phyloP scores from a whole-genome alignment of 1,284 basidiomycete species.

The Cryptococcus jaspeensis region DNA sequence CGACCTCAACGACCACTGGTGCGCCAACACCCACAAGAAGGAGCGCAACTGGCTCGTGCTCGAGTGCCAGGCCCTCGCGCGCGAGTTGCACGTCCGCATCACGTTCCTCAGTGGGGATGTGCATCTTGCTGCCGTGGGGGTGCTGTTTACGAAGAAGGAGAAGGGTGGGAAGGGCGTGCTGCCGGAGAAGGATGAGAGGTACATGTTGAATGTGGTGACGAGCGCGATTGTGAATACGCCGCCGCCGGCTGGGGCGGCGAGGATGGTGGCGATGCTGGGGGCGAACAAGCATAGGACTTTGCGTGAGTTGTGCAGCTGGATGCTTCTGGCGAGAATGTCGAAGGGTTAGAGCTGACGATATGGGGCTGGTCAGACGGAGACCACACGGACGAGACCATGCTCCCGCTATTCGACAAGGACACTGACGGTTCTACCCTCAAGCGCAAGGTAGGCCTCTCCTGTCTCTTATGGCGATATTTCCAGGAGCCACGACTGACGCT shows the following conservation, averaged over 20 bases:
- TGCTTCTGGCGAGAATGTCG: not conserved
- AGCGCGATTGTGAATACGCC: constrained; percentile 57
- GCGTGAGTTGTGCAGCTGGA: constrained; percentile 55
- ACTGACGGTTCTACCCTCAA: constrained; percentile 64
- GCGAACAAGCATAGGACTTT: constrained; percentile 80
- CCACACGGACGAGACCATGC: constrained; percentile 77
- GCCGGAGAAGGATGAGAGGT: constrained; percentile 67
- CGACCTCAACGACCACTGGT: constrained; percentile 92
- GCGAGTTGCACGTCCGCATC: constrained; percentile 63
- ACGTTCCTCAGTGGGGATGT: constrained; percentile 89
- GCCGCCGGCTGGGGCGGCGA: constrained; percentile 73
- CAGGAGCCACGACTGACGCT: not conserved
- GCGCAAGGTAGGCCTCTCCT: constrained; percentile 21
- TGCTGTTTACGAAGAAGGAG: constrained; percentile 61
- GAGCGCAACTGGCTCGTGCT: constrained; percentile 90
- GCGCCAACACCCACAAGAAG: constrained; percentile 75
- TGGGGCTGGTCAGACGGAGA: constrained; percentile 13
- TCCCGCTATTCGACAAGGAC: constrained; percentile 75
- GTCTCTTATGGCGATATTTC: too few species aligned
- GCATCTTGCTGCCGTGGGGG: constrained; percentile 79
- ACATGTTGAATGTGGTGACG: constrained; percentile 70
- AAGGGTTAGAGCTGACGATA: not conserved
- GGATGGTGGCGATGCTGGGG: constrained; percentile 75
- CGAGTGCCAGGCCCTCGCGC: constrained; percentile 69
- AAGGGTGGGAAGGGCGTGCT: constrained; percentile 17